Percentiles rank a stretch among this genome's conserved stretches.
Conservation (phyloP, 2,329 filamentous ascomycete species). For the Chaetomiaceae sp. region DNA sequence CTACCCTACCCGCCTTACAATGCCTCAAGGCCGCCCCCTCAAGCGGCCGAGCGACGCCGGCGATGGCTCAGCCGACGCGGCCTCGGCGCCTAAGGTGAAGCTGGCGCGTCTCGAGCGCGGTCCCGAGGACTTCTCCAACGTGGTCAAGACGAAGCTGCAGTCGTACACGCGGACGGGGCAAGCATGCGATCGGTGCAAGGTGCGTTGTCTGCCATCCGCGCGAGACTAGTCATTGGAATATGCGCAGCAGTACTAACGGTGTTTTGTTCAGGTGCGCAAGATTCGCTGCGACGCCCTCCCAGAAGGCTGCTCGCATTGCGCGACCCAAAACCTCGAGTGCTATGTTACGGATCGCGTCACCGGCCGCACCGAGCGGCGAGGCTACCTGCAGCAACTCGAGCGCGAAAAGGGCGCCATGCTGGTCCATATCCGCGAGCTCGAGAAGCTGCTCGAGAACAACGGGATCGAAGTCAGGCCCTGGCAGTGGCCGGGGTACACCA, state of each 20-base stretch:
- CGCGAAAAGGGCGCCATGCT: constrained; percentile 65
- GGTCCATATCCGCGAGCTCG: constrained; percentile 62
- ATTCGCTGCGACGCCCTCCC: constrained; percentile 80
- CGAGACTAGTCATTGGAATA: neutral
- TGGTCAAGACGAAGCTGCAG: constrained; percentile 52
- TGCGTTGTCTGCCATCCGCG: constrained; percentile 5
- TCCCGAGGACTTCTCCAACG: constrained; percentile 49
- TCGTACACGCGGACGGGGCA: constrained; percentile 67
- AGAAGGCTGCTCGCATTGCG: constrained; percentile 77
- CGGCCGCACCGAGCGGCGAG: constrained; percentile 71
- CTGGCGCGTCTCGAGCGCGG: constrained; percentile 46
- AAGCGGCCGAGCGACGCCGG: constrained; percentile 43
- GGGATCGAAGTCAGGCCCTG: constrained; percentile 58
- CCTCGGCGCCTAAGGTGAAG: constrained; percentile 41
- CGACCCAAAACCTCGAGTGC: constrained; percentile 71
- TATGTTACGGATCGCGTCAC: constrained; percentile 84
- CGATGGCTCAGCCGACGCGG: constrained; percentile 34
- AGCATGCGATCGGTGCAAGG: constrained; percentile 86
- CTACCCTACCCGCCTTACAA: constrained; percentile 18
- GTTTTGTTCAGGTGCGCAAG: constrained; percentile 63
- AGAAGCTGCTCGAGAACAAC: constrained; percentile 58
- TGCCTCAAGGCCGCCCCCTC: constrained; percentile 39
- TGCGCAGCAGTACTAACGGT: neutral
- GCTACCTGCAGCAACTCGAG: constrained; percentile 74
- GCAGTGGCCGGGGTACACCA: constrained; percentile 33